phyloP scores from a whole-genome alignment of 495 filamentous ascomycete genomes.

The Symbiotaphrina buchneri region DNA sequence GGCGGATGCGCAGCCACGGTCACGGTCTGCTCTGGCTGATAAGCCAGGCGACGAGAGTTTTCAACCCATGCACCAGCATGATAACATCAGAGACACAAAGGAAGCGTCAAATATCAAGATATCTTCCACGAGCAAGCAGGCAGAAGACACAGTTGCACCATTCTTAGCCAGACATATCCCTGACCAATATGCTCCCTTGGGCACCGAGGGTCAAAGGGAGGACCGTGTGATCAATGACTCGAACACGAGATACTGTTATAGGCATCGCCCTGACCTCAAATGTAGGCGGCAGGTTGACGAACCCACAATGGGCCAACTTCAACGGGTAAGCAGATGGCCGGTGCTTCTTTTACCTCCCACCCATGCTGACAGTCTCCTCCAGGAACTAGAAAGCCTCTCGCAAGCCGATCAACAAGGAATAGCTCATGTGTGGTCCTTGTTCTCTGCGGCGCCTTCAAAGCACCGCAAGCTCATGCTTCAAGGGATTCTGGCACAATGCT shows the following conservation, averaged over 20 bases:
- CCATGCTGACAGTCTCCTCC: neutral
- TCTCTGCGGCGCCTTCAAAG: constrained; percentile 84
- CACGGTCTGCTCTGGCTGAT: no score
- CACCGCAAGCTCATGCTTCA: constrained; percentile 89
- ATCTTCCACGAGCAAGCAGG: constrained; percentile 14
- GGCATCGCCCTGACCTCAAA: constrained; percentile 84
- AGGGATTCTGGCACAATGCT: constrained; percentile 86
- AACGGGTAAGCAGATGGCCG: constrained; percentile 31
- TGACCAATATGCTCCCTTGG: constrained; percentile 51
- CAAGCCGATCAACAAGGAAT: constrained; percentile 79
- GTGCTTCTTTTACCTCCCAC: neutral
- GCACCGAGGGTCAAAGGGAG: constrained; percentile 18
- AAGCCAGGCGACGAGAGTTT: no score
- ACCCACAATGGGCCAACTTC: constrained; percentile 83
- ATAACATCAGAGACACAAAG: neutral
- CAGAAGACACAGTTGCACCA: constrained; percentile 39
- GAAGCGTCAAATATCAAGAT: no score
- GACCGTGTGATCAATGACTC: constrained; percentile 20
- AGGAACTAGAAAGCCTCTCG: constrained; percentile 67
- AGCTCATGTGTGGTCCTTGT: constrained; percentile 88
- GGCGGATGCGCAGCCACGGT: no score
- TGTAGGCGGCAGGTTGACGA: constrained; percentile 84
- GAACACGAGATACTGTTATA: constrained; percentile 89
- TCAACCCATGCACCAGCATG: no score
- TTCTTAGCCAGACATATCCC: constrained; percentile 78